Percentiles rank a stretch among this genome's conserved stretches.
phyloP scores from a whole-genome alignment of 208 protist species.

The Leishmania turanica region DNA sequence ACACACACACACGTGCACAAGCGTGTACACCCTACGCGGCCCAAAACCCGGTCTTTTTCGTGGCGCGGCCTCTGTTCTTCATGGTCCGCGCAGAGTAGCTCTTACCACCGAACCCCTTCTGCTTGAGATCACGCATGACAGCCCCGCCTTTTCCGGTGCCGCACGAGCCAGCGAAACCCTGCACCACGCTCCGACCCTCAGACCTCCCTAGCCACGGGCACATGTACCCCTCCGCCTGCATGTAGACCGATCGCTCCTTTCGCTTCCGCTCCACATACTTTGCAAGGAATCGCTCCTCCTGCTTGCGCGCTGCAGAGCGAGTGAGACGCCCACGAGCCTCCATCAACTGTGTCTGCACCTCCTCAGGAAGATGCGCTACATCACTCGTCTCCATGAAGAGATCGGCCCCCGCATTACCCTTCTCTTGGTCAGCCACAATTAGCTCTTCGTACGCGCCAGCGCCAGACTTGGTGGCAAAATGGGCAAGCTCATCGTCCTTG shows the following conservation, averaged over 20 bases:
- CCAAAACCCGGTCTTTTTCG: slow-evolving; percentile 85
- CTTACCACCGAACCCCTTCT: slow-evolving; percentile 79
- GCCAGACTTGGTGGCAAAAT: slow-evolving; percentile 70
- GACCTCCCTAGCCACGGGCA: slow-evolving; percentile 78
- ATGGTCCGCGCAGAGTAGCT: slow-evolving; percentile 83
- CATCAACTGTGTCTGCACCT: slow-evolving; percentile 27
- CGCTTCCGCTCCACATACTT: slow-evolving; percentile 76
- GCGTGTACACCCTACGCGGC: slow-evolving; percentile 50
- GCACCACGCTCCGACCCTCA: slow-evolving; percentile 39
- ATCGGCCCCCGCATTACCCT: slow-evolving; percentile 20
- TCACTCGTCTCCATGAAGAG: slow-evolving; percentile 49
- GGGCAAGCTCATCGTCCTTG: slow-evolving; percentile 71
- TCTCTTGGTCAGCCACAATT: slow-evolving; percentile 31
- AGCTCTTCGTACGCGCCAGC: slow-evolving; percentile 75
- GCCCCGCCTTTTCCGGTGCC: slow-evolving; percentile 36
- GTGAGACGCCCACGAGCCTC: slow-evolving; percentile 16
- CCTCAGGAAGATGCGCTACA: slow-evolving; percentile 44
- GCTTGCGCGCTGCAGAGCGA: slow-evolving; percentile 45
- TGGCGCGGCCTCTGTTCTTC: slow-evolving; percentile 72
- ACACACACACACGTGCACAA: not conserved
- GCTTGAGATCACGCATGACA: slow-evolving; percentile 74
- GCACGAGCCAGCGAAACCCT: slow-evolving; percentile 28
- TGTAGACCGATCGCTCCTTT: slow-evolving; percentile 76
- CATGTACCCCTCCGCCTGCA: slow-evolving; percentile 92
- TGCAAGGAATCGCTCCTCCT: slow-evolving; percentile 51